Conservation (phyloP, 495 filamentous ascomycete species). For the Tirmania nivea region DNA sequence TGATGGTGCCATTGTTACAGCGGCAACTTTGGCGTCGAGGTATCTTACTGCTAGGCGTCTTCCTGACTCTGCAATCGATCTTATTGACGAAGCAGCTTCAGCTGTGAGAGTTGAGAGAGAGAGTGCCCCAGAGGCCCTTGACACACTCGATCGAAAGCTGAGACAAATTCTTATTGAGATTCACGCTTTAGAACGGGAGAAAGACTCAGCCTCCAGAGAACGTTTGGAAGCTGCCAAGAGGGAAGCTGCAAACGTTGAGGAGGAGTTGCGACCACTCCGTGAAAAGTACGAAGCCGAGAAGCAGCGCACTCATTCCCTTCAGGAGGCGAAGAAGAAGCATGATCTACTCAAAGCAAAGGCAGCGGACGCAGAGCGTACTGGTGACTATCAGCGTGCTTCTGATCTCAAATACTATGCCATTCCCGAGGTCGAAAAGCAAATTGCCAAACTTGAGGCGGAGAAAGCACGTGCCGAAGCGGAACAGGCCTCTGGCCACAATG, state of each 20-base stretch:
- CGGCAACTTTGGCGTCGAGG: slow-evolving; percentile 70
- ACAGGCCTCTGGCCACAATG: slow-evolving; percentile 32
- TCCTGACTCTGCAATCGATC: slow-evolving; percentile 87
- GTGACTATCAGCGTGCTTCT: slow-evolving; percentile 61
- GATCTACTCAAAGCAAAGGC: slow-evolving; percentile 71
- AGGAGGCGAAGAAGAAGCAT: slow-evolving; percentile 89
- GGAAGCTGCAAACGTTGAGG: slow-evolving; percentile 75
- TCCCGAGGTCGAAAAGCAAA: slow-evolving; percentile 63
- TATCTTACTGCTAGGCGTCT: slow-evolving; percentile 80
- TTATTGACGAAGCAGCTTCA: slow-evolving; percentile 89
- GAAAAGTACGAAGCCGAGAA: slow-evolving; percentile 93
- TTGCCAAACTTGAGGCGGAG: slow-evolving; percentile 57
- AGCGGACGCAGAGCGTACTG: slow-evolving; percentile 70
- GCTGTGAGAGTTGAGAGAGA: slow-evolving; percentile 86
- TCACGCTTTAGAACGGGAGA: slow-evolving; percentile 77
- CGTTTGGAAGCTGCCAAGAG: slow-evolving; percentile 64
- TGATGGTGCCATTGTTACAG: slow-evolving; percentile 76
- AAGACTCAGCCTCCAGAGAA: slow-evolving; percentile 71
- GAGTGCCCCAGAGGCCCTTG: slow-evolving; percentile 83
- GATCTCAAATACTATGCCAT: slow-evolving; percentile 95
- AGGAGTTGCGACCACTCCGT: slow-evolving; percentile 74
- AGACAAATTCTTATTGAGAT: slow-evolving; percentile 93
- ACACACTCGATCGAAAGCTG: slow-evolving; percentile 69
- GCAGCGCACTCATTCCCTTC: slow-evolving; percentile 65
- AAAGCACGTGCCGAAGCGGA: slow-evolving; percentile 59